Base-by-base conservation (phyloP, 306 rosid species). In the Quercus rubra region DNA sequence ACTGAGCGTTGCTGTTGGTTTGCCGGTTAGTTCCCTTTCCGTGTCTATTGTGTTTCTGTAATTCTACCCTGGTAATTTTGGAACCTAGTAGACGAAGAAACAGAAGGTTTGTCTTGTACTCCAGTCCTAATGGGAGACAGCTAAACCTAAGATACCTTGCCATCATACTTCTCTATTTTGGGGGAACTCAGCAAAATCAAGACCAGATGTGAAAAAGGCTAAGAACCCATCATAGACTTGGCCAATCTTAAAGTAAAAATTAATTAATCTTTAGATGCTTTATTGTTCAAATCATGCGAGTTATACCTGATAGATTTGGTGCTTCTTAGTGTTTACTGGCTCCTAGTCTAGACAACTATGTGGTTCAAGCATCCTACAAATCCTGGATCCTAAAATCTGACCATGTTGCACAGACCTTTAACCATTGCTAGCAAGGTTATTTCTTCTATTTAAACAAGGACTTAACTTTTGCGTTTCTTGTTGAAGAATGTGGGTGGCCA, bases 1-100 rank as follows among this genome's bases (percentile, higher is more conserved):
- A 59, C 90, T 96, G 77, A 96, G 99, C 70, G 96, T 96, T 83
- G 97, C 99, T 57, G 93, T 96, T 75, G 99, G 99, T 69, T 91
- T 96, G 82, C 99, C 93, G 30, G 99, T 96, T 79, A 80, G 96
- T 88, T 78, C 74, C 57, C 78, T 27, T 86, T 76, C 75, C 78
- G 21, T 68, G 15, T 49, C 55, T 73, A 75, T 61, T 15, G 35
- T 74, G 27, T 73, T 75, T 84, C 25, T 12, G 18, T 72, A 61
- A 77, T 74, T 72, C 81, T 63, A 67, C 76, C 79, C 8, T 58
- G 67, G 54, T 49, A 74, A 75, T 70, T 15, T 70, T 30, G 52
- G 72, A 46, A 74, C 66, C 14, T 69, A 54, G 70, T 35, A 77
- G 58, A 38, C 25, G 11, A 68, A 8, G 28, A 33, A 18, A 18